Evolutionary conservation across 345 rosid genomes (phyloP).

Genomic region (Leavenworthia alabamica): DNA sequence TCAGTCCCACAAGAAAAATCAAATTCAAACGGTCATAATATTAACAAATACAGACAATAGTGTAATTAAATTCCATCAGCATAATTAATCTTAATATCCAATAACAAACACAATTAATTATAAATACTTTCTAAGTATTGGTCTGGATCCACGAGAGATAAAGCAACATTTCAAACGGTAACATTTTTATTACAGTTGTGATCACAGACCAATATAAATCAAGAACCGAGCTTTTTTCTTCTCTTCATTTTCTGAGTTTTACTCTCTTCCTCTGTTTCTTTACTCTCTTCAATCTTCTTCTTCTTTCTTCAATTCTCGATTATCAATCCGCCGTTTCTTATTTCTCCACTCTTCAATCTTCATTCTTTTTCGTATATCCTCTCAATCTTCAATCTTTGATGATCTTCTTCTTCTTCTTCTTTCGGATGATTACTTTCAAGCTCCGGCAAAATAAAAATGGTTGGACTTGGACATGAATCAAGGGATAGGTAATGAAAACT

Average conservation of each 20-base stretch:
- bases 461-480: slow-evolving; percentile 61
- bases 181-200: background rate
- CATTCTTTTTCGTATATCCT: too few species aligned
- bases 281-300: background rate
- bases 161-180: background rate
- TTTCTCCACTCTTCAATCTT: too few species aligned
- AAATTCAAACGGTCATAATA: background rate
- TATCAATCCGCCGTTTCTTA: too few species aligned
- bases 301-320: background rate
- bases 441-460: slow-evolving; percentile 66
- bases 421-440: slow-evolving; percentile 40
- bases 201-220: background rate
- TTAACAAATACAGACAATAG: background rate
- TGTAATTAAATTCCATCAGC: background rate
- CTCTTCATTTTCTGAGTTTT: background rate
- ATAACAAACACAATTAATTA: background rate
- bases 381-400: too few species aligned
- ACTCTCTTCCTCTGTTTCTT: background rate
- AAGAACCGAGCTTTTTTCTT: background rate
- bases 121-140: background rate
- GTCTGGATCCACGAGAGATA: background rate
- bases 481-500: slow-evolving; percentile 51
- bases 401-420: background rate
- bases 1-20: slow-evolving; percentile 11
- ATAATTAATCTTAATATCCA: background rate